Base-by-base conservation (phyloP, 495 filamentous ascomycete genomes). In the Trichoderma reesei region DNA sequence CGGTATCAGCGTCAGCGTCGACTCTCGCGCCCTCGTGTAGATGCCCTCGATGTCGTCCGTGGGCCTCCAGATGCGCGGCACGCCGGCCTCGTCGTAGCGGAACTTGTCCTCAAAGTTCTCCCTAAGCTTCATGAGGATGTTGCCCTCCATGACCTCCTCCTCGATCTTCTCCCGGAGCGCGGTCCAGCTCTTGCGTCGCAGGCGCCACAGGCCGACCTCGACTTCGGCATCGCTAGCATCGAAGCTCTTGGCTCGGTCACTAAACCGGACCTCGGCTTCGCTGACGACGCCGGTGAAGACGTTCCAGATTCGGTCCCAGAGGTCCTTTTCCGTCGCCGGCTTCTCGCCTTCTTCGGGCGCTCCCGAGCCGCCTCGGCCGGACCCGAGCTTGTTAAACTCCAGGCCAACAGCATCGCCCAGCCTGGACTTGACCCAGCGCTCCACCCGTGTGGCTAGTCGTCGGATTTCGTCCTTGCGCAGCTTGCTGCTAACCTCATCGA, bases 61-160 rank as follows among this genome's bases (percentile, higher is more conserved):
- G 2, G 94, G 94, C 26, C 95, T 88, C 94, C 94, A 98, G 70
- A 98, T 96, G 42, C 94, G 82, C 5, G 94, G 94, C 3, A 98
- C 95, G 41, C 95, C 95, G 14, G 85, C 86, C 59, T 96, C 92
- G 67, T 98, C 95, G 69, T 98, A 98, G 64, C 94, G 89, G 82
- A 98, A 98, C 72, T 95, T 96, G 76, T 98, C 94, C 70, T 98
- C 94, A 67, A 98, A 98, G 75, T 97, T 98, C 76, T 98, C 94
- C 7, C 94, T 87, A 37, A 98, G 83, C 75, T 98, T 98, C 65
- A 98, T 82, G 8, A 98, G 77, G 62, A 98, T 83, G 72, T 98
- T 98, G 64, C 93, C 92, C 75, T 98, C 94, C 83, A 92, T 93
- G 74, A 98, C 91, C 73, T 98, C 94, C 72, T 98, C 94, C 26